Percentiles rank a stretch among this genome's conserved stretches.
Conservation (phyloP, 306 rosid species). For the Benincasa hispida region DNA sequence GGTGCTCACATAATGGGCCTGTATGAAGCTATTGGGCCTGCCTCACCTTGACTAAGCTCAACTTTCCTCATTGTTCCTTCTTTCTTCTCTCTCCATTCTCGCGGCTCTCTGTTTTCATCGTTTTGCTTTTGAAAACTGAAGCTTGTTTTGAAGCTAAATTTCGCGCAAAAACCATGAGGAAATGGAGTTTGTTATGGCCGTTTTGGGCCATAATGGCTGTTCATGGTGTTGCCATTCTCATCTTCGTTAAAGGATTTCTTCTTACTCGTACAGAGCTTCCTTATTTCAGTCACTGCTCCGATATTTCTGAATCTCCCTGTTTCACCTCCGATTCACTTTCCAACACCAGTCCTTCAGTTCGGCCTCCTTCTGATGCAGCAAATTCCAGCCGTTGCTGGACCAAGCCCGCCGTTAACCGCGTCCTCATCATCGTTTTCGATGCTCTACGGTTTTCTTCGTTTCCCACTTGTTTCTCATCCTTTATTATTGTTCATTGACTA, state of each 20-base stretch:
- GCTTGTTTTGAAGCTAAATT: neutral
- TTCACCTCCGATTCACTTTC: slow-evolving; percentile 14
- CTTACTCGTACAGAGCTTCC: slow-evolving; percentile 95
- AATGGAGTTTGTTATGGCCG: slow-evolving; percentile 39
- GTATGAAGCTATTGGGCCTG: neutral
- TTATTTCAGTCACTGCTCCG: slow-evolving; percentile 54
- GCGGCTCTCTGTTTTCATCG: neutral
- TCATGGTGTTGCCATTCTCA: slow-evolving; percentile 43
- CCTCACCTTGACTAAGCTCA: neutral
- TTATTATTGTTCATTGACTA: neutral
- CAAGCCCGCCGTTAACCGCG: slow-evolving; percentile 46
- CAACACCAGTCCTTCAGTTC: neutral
- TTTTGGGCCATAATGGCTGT: slow-evolving; percentile 48
- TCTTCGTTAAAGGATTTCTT: slow-evolving; percentile 77
- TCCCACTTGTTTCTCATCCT: neutral
- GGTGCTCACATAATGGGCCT: neutral
- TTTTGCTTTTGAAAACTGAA: neutral
- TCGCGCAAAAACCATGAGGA: slow-evolving; percentile 10
- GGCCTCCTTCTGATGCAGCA: neutral
- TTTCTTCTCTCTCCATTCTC: neutral
- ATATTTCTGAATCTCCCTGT: slow-evolving; percentile 54
- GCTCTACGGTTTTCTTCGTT: slow-evolving; percentile 45
- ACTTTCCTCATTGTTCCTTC: neutral
- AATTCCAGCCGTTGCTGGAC: slow-evolving; percentile 53
- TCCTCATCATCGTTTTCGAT: slow-evolving; percentile 63